Evolutionary conservation across 176 grass and related monocot species (phyloP), one percentile per base, ranked within the genome.

Genomic region (Carex cristatella): DNA sequence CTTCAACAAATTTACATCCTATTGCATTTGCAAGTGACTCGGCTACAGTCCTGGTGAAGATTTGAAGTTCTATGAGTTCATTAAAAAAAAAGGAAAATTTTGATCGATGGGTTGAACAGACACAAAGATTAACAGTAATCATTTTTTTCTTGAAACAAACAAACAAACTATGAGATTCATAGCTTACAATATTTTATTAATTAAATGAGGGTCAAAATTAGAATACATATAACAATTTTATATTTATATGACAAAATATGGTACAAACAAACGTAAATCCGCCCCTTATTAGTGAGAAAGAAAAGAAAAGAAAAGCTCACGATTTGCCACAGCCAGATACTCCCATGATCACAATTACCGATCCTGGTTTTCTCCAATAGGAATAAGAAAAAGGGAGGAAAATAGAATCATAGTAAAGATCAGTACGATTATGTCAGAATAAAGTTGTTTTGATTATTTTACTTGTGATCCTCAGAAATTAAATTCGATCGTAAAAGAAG

Each of bases 311-410:
- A 49, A 6, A 35, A 48, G 65, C 89, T 92, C 90, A 95, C 96
- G 93, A 94, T 98, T 98, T 98, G 54, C 96, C 96, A 69, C 84
- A 92, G 69, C 93, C 93, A 64, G 91, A 95, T 48, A 98, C 93
- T 61, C 96, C 96, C 93, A 98, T 95, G 81, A 92, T 84, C 85
- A 95, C 93, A 56, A 98, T 65, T 1, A 88, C 96, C 18, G 89
- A 4, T 53, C 96, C 96, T 94, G 89, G 71, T 87, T 83, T 61
- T 14, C 55, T 62, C 42, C 5, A 37, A 81, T 37, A 40, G 0
- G 15, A 58, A 62, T 16, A 42, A 58, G 15, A 44, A 19, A 37
- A 61, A 80, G 61, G 49, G 2, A 70, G 12, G 3, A 48, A 35
- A 56, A 55, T 32, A 13, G 55, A 79, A 32, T 59, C 75, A 79